These are phyloP conservation scores for Avicennia marina DNA, from an alignment of 257 asterid species.

Conservation along the genomic window DNA sequence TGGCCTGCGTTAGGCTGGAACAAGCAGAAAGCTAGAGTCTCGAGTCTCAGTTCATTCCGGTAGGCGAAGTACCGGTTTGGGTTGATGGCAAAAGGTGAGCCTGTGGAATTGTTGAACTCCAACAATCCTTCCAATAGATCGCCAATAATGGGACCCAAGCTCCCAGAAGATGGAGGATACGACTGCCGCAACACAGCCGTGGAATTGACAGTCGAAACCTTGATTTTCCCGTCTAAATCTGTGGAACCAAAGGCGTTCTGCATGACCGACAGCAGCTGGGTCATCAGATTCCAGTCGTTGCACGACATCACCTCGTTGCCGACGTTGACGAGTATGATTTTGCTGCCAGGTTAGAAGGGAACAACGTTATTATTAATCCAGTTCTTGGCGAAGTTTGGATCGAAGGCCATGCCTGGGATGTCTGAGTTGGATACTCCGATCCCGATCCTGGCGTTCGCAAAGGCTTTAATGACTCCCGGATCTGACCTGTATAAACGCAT, in stretches of 20 bases:
- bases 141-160: slow-evolving; percentile 41
- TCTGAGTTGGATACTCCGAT: slow-evolving; percentile 59
- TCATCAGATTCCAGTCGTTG: slow-evolving; percentile 48
- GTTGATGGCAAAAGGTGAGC: slow-evolving; percentile 63
- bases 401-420: slow-evolving; percentile 57
- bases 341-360: slow-evolving; percentile 61
- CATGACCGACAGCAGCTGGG: slow-evolving; percentile 65
- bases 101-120: slow-evolving; percentile 45
- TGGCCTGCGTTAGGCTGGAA: slow-evolving; percentile 68
- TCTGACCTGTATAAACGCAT: slow-evolving; percentile 62
- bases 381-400: slow-evolving; percentile 38
- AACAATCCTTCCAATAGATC: slow-evolving; percentile 57
- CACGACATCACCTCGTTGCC: slow-evolving; percentile 66
- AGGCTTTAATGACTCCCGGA: slow-evolving; percentile 45
- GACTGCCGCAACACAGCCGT: slow-evolving; percentile 56
- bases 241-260: slow-evolving; percentile 41
- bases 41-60: slow-evolving; percentile 60
- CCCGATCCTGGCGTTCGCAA: slow-evolving; percentile 58
- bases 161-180: slow-evolving; percentile 67
- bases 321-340: slow-evolving; percentile 42
- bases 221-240: slow-evolving; percentile 43
- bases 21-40: slow-evolving; percentile 67
- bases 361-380: slow-evolving; percentile 47
- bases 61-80: slow-evolving; percentile 77
- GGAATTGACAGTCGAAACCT: slow-evolving; percentile 71